A percentile compares a stretch with the other conserved stretches of the same genome.
Evolutionary conservation across 257 asterid genomes (phyloP).

Genomic region (Oldenlandia corymbosa): DNA sequence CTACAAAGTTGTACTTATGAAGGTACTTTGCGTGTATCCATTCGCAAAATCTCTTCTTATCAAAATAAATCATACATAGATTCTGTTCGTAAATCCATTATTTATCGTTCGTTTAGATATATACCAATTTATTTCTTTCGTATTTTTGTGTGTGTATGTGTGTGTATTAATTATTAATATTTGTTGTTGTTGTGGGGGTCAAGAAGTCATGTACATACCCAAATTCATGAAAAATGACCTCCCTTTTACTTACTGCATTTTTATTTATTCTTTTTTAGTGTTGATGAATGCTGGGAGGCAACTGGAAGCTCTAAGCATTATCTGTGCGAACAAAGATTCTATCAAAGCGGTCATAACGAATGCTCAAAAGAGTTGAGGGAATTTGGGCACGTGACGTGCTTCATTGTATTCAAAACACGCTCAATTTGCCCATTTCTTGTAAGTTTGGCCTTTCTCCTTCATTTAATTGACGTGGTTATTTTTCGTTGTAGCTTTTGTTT

Average conservation of each 20-base stretch:
- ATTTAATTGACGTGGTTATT: neutral
- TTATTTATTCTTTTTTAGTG: slow-evolving; percentile 32
- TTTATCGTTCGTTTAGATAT: neutral
- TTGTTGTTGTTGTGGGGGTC: no score
- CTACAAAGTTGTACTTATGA: slow-evolving; percentile 38
- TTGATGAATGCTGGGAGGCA: slow-evolving; percentile 45
- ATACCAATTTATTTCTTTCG: neutral
- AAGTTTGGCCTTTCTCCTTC: slow-evolving; percentile 15
- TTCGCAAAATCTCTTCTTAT: neutral
- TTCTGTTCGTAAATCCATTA: neutral
- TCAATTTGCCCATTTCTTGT: slow-evolving; percentile 37
- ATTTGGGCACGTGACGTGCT: slow-evolving; percentile 25
- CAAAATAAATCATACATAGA: neutral
- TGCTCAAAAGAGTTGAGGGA: slow-evolving; percentile 34
- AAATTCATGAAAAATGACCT: no score
- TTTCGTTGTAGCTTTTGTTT: neutral
- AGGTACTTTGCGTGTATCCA: no score
- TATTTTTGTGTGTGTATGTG: no score
- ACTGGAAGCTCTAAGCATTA: slow-evolving; percentile 30
- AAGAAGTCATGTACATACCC: no score
- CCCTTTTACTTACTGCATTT: neutral
- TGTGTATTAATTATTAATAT: no score
- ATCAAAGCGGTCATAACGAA: slow-evolving; percentile 50
- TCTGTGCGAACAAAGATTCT: slow-evolving; percentile 35
- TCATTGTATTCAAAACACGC: slow-evolving; percentile 23